Evolutionary conservation across 257 asterid species (phyloP), one percentile per base, ranked within the genome.

Genomic region (Nicotiana knightiana): DNA sequence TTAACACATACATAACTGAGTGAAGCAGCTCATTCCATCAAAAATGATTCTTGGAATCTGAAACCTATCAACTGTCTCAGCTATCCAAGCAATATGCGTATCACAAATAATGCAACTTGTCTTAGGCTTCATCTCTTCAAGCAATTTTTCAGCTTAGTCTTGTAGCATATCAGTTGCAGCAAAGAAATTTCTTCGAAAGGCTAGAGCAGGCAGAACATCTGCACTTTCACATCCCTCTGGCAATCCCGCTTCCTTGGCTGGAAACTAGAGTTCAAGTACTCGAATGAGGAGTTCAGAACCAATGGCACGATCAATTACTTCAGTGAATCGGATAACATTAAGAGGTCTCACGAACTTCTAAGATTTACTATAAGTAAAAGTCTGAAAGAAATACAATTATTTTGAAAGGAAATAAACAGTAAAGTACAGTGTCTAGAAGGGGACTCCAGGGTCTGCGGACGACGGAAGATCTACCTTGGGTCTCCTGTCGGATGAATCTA

Each of bases 181-280:
- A 67, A 35, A 67, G 2, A 67, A 37, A 18, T 18, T 35, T 67
- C 76, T 35, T 67, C 32, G 1, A 67, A 9, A 2, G n/a, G 4
- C 54, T 5, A 37, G 16, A 67, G 1, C 9, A 2, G 76, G 55
- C 0, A 67, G 55, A 35, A 67, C 55, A 67, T 67, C 55, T 2
- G 4, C 18, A 1, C 76, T 67, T 67, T 67, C 76, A 37, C 54
- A 67, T 37, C 55, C 76, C 30, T 37, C 76, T 4, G 55, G 76
- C 32, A 67, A 37, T 18, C 76, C 76, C 2, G 55, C 76, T 67
- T 67, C 76, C 76, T 67, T 67, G 55, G 76, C 77, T n/a, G 55
- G 57, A 37, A 68, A 68, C 0, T 21, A 18, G 55, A 68, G 77
- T 18, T 68, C 18, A 35, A 68, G 4, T 37, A 37, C 32, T 9